Percentiles rank a stretch among this genome's conserved stretches.
phyloP scores from a whole-genome alignment of 768 basidiomycete species.

The Clitopilus hobsonii region DNA sequence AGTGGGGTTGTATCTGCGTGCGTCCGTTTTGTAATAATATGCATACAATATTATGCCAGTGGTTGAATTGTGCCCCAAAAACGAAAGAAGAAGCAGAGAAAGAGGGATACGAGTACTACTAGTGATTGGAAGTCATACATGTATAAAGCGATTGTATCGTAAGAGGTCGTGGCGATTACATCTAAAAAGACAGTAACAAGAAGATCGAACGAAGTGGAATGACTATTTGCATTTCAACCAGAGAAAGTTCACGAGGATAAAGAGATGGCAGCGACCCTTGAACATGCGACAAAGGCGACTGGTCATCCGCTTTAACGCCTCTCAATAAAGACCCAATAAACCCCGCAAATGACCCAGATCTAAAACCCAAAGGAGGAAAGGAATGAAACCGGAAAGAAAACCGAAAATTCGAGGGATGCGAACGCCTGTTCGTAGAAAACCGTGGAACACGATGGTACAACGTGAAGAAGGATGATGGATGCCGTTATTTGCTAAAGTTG shows the following conservation, averaged over 20 bases:
- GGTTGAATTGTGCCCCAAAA: not conserved
- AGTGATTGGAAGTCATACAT: too few species aligned
- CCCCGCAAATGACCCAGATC: not conserved
- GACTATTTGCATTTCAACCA: not conserved
- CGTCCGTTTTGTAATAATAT: not conserved
- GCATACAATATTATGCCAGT: not conserved
- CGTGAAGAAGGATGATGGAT: not conserved
- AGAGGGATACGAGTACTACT: not conserved
- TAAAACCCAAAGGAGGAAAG: not conserved
- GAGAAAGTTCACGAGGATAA: not conserved
- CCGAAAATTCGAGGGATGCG: not conserved
- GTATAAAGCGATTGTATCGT: too few species aligned
- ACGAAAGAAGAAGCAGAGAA: not conserved
- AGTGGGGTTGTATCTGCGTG: not conserved
- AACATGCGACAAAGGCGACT: not conserved
- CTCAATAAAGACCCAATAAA: not conserved
- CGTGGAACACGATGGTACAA: constrained; percentile 4
- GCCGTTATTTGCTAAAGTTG: not conserved
- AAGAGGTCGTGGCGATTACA: not conserved
- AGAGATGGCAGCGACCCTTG: not conserved
- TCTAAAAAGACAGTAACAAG: not conserved
- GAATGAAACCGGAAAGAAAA: not conserved
- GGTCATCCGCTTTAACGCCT: not conserved
- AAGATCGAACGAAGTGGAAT: not conserved
- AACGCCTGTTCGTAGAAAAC: too few species aligned